Conservation (phyloP, 345 rosid genomes). For the Orychophragmus violaceus region DNA sequence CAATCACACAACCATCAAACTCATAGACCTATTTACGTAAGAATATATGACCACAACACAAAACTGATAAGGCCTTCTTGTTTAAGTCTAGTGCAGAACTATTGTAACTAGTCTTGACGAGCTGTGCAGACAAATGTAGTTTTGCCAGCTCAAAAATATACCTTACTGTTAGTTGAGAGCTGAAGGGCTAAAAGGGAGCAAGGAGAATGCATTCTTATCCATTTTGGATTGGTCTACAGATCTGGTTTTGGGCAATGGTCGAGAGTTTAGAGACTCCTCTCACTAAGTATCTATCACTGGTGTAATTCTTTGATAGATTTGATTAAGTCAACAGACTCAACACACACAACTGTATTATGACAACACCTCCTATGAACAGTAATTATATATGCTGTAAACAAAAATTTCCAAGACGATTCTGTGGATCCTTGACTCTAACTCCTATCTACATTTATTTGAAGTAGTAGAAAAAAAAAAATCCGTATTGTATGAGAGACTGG, state of each 20-base stretch:
- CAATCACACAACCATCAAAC: neutral
- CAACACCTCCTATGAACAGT: neutral
- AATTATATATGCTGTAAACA: neutral
- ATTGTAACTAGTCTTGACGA: neutral
- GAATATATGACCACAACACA: neutral
- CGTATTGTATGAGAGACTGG: neutral
- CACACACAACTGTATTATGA: neutral
- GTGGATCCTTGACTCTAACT: neutral
- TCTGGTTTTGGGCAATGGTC: neutral
- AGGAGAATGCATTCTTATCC: neutral
- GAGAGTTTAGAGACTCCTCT: neutral
- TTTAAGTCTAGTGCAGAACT: neutral
- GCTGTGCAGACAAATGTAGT: neutral
- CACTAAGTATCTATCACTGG: neutral
- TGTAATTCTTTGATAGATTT: neutral
- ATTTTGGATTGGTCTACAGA: neutral
- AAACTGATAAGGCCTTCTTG: neutral
- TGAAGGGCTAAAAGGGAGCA: neutral
- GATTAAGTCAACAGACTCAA: neutral
- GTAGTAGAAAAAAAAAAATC: neutral
- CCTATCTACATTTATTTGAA: neutral
- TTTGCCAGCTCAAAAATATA: neutral
- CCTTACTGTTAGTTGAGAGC: neutral
- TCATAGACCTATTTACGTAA: neutral
- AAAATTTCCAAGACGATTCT: neutral